Conservation (phyloP, 768 basidiomycete genomes). For the Tylopilus plumbeoviolaceoides region DNA sequence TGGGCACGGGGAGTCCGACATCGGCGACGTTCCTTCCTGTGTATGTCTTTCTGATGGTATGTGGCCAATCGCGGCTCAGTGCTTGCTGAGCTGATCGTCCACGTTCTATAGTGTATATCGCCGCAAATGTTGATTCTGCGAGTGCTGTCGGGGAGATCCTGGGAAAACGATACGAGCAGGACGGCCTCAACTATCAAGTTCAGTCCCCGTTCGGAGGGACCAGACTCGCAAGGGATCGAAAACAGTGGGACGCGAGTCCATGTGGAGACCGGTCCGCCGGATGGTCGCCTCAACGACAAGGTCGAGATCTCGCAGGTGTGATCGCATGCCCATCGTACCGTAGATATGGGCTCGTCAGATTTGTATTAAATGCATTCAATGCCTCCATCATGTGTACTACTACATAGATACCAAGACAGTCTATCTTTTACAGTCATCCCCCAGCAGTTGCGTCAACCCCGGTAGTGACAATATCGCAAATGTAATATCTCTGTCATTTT, state of each 20-base stretch:
- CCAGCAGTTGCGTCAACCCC: too few species aligned
- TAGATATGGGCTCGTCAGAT: not conserved
- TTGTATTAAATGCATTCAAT: not conserved
- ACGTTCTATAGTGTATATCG: slow-evolving; percentile 21
- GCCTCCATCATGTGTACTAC: not conserved
- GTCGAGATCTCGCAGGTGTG: not conserved
- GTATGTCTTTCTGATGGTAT: slow-evolving; percentile 21
- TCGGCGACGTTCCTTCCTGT: slow-evolving; percentile 11
- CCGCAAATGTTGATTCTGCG: slow-evolving; percentile 25
- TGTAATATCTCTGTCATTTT: too few species aligned
- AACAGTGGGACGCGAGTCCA: not conserved
- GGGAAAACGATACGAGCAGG: slow-evolving; percentile 1
- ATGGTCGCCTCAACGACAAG: not conserved
- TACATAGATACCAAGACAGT: not conserved
- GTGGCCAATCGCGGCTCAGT: not conserved
- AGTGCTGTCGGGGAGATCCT: slow-evolving; percentile 16
- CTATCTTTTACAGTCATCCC: too few species aligned
- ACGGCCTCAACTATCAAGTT: not conserved
- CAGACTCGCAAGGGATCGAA: not conserved
- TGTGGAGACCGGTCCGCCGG: not conserved
- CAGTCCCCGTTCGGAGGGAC: not conserved
- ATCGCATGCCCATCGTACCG: not conserved
- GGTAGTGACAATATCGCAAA: too few species aligned
- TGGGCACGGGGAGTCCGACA: slow-evolving; percentile 12
- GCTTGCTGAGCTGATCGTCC: not conserved